phyloP scores from a whole-genome alignment of 371 early-diverging fungal species.

The Lichtheimia hyalospora region DNA sequence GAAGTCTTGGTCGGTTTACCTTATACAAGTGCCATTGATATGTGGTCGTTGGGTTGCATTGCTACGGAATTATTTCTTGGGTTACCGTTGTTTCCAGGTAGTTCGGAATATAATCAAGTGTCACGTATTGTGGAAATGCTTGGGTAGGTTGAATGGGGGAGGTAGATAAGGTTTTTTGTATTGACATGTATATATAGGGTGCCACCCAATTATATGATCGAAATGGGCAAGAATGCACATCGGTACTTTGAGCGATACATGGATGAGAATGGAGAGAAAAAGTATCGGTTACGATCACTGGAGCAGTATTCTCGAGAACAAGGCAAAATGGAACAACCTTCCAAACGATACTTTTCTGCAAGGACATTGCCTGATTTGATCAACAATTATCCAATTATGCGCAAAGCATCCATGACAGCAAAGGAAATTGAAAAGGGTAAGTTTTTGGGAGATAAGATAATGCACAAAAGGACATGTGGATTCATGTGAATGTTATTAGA shows the following conservation, averaged over 20 bases:
- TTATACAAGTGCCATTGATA: slow-evolving; percentile 95
- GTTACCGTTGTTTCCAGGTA: slow-evolving; percentile 93
- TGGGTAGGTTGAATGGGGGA: slow-evolving; percentile 53
- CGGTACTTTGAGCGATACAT: slow-evolving; percentile 73
- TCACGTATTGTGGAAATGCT: slow-evolving; percentile 88
- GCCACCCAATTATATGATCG: slow-evolving; percentile 90
- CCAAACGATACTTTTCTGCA: slow-evolving; percentile 89
- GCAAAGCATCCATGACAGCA: slow-evolving; percentile 61
- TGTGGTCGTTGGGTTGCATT: slow-evolving; percentile 99
- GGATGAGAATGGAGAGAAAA: slow-evolving; percentile 47
- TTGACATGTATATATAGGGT: slow-evolving; percentile 14
- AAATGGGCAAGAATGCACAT: slow-evolving; percentile 84
- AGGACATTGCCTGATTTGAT: slow-evolving; percentile 85
- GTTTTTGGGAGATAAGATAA: not conserved
- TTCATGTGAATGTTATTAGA: slow-evolving; percentile 38
- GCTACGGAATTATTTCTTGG: slow-evolving; percentile 96
- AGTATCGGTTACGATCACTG: slow-evolving; percentile 77
- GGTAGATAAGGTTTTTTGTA: too few relatives aligned
- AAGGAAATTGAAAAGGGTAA: slow-evolving; percentile 79
- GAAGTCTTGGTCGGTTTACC: slow-evolving; percentile 96
- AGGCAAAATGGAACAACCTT: slow-evolving; percentile 78
- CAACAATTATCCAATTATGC: slow-evolving; percentile 76
- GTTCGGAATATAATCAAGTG: slow-evolving; percentile 94
- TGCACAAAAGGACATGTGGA: too few relatives aligned
- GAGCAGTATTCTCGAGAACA: slow-evolving; percentile 82